Evolutionary conservation across 1,139 yeast species (phyloP).

Genomic region (Hyphopichia wangnamkhiaoensis): DNA sequence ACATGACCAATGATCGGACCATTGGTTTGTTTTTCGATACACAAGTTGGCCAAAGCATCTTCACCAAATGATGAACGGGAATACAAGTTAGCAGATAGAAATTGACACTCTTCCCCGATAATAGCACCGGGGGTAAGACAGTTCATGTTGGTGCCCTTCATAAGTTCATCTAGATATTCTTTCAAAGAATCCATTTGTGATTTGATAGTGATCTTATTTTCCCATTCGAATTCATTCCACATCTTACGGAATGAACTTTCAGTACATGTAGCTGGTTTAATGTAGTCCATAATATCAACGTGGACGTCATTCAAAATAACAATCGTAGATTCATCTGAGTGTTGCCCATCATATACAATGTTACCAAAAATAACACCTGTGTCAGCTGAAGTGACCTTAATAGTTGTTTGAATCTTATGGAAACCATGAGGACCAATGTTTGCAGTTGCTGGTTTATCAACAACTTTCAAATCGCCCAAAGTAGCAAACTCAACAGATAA

Average conservation of each 20-base stretch:
- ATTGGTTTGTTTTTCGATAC: conserved; percentile 77
- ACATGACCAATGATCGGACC: conserved; percentile 92
- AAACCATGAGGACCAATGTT: conserved; percentile 97
- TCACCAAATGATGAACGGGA: conserved; percentile 96
- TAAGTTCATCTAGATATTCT: conserved; percentile 74
- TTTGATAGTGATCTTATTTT: conserved; percentile 91
- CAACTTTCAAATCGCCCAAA: conserved; percentile 91
- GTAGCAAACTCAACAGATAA: conserved; percentile 95
- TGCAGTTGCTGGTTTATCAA: conserved; percentile 89
- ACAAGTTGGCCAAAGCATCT: conserved; percentile 93
- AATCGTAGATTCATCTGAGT: conserved; percentile 85
- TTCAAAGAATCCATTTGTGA: conserved; percentile 68
- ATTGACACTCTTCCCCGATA: conserved; percentile 84
- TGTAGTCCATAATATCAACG: conserved; percentile 96
- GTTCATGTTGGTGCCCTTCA: conserved; percentile 89
- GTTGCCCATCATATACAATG: conserved; percentile 94
- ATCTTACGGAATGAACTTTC: conserved; percentile 91
- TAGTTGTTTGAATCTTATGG: conserved; percentile 83
- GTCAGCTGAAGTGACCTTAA: conserved; percentile 95
- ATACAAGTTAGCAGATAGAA: conserved; percentile 90
- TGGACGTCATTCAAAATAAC: conserved; percentile 94
- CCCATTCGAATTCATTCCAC: conserved; percentile 99
- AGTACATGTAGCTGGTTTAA: conserved; percentile 87
- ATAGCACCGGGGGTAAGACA: conserved; percentile 91
- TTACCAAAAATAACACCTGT: conserved; percentile 98